Percentiles rank a stretch among this genome's conserved stretches.
Conservation (phyloP, 2,329 filamentous ascomycete species). For the Alternaria alternata region DNA sequence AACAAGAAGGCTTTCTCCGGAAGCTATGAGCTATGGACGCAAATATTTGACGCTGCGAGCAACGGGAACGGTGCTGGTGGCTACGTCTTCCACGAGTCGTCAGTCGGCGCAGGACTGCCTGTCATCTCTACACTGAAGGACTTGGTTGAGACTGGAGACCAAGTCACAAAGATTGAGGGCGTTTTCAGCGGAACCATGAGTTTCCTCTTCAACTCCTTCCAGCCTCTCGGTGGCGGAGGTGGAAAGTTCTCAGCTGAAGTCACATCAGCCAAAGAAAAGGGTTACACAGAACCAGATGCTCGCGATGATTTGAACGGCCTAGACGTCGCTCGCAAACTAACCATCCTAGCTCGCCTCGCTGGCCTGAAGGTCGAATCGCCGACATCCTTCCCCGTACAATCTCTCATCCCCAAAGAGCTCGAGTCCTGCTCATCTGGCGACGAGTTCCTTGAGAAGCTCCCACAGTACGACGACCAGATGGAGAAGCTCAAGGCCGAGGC, state of each 20-base stretch:
- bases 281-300: slow-evolving; percentile 90
- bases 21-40: slow-evolving; percentile 80
- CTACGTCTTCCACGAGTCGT: slow-evolving; percentile 93
- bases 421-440: slow-evolving; percentile 79
- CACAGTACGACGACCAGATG: slow-evolving; percentile 89
- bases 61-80: slow-evolving; percentile 70
- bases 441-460: slow-evolving; percentile 83
- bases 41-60: slow-evolving; percentile 79
- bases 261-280: slow-evolving; percentile 87
- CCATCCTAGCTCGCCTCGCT: slow-evolving; percentile 86
- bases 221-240: slow-evolving; percentile 76
- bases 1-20: slow-evolving; percentile 99
- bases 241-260: slow-evolving; percentile 93
- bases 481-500: slow-evolving; percentile 86
- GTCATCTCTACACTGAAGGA: slow-evolving; percentile 94
- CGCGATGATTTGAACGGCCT: slow-evolving; percentile 86
- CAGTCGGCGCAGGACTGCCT: slow-evolving; percentile 90
- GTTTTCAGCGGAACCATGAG: slow-evolving; percentile 98
- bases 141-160: slow-evolving; percentile 91
- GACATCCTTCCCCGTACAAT: slow-evolving; percentile 91
- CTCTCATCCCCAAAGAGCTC: slow-evolving; percentile 86
- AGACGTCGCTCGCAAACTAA: slow-evolving; percentile 94
- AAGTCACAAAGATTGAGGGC: slow-evolving; percentile 91
- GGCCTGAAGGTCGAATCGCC: slow-evolving; percentile 84
- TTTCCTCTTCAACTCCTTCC: slow-evolving; percentile 97